A percentile compares a stretch with the other conserved stretches of the same genome.
These are phyloP conservation scores for Phalaenopsis aphrodite DNA, from an alignment of 106 monocot species.

Conservation along the genomic window DNA sequence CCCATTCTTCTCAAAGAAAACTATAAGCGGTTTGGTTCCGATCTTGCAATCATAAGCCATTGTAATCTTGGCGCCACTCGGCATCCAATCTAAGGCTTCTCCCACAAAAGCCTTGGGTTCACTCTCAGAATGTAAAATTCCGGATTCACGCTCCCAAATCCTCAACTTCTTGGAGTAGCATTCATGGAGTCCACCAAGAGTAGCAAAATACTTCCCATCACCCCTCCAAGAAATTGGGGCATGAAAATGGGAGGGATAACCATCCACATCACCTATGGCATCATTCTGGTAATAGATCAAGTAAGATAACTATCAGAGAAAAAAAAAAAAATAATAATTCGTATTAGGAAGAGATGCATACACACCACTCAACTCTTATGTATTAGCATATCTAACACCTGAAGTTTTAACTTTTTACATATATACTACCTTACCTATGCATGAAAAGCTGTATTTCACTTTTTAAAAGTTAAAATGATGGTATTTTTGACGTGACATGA, in stretches of 20 bases:
- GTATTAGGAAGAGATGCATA: too few relatives aligned
- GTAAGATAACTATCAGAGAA: background rate
- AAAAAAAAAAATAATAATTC: background rate
- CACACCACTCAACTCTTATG: too few relatives aligned
- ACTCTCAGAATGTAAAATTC: conserved; percentile 58
- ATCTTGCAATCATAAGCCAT: conserved; percentile 39
- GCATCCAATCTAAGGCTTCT: conserved; percentile 88
- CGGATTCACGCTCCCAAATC: conserved; percentile 93
- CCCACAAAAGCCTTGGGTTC: conserved; percentile 47
- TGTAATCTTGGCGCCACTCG: conserved; percentile 81
- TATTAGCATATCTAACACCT: too few relatives aligned
- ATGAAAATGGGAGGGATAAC: conserved; percentile 13
- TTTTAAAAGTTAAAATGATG: too few relatives aligned
- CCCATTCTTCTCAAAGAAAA: conserved; percentile 94
- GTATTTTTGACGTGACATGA: too few relatives aligned
- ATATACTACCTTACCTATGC: too few relatives aligned
- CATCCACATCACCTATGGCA: conserved; percentile 12
- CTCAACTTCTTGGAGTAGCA: conserved; percentile 41
- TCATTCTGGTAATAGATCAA: conserved; percentile 25
- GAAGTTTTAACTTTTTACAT: too few relatives aligned
- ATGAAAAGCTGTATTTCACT: too few relatives aligned
- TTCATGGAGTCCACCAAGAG: conserved; percentile 36
- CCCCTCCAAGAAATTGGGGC: conserved; percentile 82
- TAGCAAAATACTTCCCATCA: conserved; percentile 94
- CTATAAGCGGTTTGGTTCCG: conserved; percentile 54